Evolutionary conservation across 2,329 filamentous ascomycete species (phyloP).

Genomic region (Stagonosporopsis tanaceti): DNA sequence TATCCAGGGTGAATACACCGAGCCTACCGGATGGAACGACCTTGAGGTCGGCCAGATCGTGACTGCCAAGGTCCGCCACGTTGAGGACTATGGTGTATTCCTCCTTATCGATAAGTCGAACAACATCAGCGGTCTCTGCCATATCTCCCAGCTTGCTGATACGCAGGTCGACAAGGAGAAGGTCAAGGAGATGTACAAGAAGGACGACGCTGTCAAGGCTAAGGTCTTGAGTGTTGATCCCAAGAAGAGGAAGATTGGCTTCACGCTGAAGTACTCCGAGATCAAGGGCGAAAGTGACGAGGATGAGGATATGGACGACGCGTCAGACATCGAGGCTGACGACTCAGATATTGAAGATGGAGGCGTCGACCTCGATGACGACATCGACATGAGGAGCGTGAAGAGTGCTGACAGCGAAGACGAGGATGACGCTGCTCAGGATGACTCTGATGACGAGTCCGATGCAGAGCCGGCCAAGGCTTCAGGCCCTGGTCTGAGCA

Average conservation of each 20-base stretch:
- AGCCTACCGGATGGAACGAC: slow-evolving; percentile 77
- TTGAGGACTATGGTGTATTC: slow-evolving; percentile 95
- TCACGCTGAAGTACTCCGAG: slow-evolving; percentile 92
- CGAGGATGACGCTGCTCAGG: slow-evolving; percentile 46
- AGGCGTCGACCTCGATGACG: slow-evolving; percentile 50
- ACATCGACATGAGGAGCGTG: slow-evolving; percentile 56
- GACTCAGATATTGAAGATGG: slow-evolving; percentile 54
- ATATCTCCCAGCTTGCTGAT: slow-evolving; percentile 91
- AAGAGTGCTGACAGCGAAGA: slow-evolving; percentile 50
- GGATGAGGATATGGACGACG: slow-evolving; percentile 50
- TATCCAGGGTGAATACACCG: slow-evolving; percentile 79
- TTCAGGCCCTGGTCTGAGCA: slow-evolving; percentile 66
- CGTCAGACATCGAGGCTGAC: slow-evolving; percentile 38
- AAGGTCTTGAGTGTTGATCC: slow-evolving; percentile 80
- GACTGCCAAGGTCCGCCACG: slow-evolving; percentile 89
- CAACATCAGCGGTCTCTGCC: slow-evolving; percentile 92
- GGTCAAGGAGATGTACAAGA: slow-evolving; percentile 86
- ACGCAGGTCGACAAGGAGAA: slow-evolving; percentile 82
- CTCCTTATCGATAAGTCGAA: slow-evolving; percentile 86
- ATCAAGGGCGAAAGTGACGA: slow-evolving; percentile 68
- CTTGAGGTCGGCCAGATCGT: slow-evolving; percentile 81
- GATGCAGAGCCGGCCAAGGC: slow-evolving; percentile 32
- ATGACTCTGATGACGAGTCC: slow-evolving; percentile 46
- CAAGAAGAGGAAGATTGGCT: slow-evolving; percentile 80
- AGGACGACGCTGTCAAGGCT: slow-evolving; percentile 93